Percentiles rank a stretch among this genome's conserved stretches.
Conservation (phyloP, 75 land plant species). For the Picea sitchensis region DNA sequence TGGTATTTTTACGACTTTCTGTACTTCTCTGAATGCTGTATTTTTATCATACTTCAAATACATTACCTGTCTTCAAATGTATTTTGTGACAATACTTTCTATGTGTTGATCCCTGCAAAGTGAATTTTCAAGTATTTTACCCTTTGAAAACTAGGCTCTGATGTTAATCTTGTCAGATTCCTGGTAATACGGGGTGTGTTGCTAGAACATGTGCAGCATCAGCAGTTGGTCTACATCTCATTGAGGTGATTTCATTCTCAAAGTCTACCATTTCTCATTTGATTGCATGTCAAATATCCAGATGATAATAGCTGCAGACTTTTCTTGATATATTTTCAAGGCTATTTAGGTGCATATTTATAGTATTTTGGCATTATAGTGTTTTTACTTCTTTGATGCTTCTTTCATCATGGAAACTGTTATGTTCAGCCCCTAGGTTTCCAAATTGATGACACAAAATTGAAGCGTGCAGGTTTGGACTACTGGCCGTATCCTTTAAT, state of each 20-base stretch:
- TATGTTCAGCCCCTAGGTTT: constrained; percentile 85
- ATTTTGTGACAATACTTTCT: neutral
- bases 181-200: constrained; percentile 94
- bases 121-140: neutral
- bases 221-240: constrained; percentile 83
- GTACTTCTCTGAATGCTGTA: too few relatives aligned
- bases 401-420: neutral
- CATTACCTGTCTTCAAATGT: too few relatives aligned
- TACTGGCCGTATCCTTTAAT: constrained; percentile 97
- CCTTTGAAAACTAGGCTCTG: neutral
- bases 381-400: neutral
- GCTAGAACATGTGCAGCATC: constrained; percentile 99
- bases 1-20: too few relatives aligned
- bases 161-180: constrained; percentile 71
- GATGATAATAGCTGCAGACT: neutral
- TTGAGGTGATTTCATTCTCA: constrained; percentile 55
- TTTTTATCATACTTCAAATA: too few relatives aligned
- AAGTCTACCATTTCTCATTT: neutral
- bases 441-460: constrained; percentile 77
- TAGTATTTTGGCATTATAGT: neutral
- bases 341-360: neutral
- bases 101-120: neutral
- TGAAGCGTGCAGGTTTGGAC: constrained; percentile 97
- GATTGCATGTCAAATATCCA: neutral
- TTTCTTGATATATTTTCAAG: neutral